Conservation (phyloP, 805 yeast genomes). For the Torulaspora franciscae region DNA sequence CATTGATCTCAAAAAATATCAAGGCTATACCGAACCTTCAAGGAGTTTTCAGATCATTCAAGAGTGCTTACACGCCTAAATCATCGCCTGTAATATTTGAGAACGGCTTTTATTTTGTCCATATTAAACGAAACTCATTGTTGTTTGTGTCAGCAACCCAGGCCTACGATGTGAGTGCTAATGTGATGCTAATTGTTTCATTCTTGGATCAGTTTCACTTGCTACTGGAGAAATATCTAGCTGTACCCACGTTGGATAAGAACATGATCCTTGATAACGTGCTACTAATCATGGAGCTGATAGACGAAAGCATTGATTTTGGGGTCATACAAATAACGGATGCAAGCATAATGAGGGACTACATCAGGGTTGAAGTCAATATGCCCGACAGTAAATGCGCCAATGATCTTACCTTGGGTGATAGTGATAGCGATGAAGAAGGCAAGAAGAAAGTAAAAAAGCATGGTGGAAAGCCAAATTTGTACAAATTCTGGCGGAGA, state of each 20-base stretch:
- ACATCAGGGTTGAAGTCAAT: conserved; percentile 56
- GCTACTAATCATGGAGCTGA: conserved; percentile 69
- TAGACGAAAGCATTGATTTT: conserved; percentile 86
- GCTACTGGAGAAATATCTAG: conserved; percentile 27
- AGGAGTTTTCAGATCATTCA: conserved; percentile 21
- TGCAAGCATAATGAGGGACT: conserved; percentile 69
- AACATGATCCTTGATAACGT: conserved; percentile 68
- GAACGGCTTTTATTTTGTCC: conserved; percentile 19
- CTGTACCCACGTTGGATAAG: conserved; percentile 39
- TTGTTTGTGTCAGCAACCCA: conserved; percentile 23
- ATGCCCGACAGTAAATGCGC: conserved; percentile 33
- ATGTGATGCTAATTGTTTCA: conserved; percentile 22
- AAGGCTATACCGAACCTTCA: conserved; percentile 25
- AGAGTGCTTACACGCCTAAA: conserved; percentile 13
- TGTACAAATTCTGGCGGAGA: conserved; percentile 11
- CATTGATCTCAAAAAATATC: conserved; percentile 26
- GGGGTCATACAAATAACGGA: conserved; percentile 87
- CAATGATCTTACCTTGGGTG: conserved; percentile 11
- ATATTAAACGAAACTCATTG: conserved; percentile 27
- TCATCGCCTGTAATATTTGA: conserved; percentile 20
- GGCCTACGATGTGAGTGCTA: conserved; percentile 11
- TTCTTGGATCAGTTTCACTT: conserved; percentile 29
- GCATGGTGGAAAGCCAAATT: conserved; percentile 5
- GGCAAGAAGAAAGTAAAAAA: conserved; percentile 10
- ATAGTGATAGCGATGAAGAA: conserved; percentile 13